phyloP scores from a whole-genome alignment of 1,139 yeast genomes.

The Cylindricascospora bacillispora region DNA sequence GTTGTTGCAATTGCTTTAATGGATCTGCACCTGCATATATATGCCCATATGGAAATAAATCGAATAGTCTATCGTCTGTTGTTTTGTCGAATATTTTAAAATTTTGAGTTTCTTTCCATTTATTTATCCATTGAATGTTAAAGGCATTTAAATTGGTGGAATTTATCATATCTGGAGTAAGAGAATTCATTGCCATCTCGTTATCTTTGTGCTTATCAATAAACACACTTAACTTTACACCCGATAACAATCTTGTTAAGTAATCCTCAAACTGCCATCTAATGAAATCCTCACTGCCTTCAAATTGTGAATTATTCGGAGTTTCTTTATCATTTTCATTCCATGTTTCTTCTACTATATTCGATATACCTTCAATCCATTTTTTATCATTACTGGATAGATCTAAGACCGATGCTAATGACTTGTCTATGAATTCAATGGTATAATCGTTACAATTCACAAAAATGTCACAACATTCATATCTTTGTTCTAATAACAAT shows the following conservation, averaged over 20 bases:
- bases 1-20: constrained; percentile 22
- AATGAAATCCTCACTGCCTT: constrained; percentile 83
- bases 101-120: constrained; percentile 59
- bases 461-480: constrained; percentile 40
- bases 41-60: constrained; percentile 74
- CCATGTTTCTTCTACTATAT: constrained; percentile 26
- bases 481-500: constrained; percentile 56
- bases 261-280: constrained; percentile 86
- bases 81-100: constrained; percentile 53
- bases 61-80: constrained; percentile 85
- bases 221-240: constrained; percentile 59
- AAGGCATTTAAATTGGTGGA: constrained; percentile 38
- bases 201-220: constrained; percentile 29
- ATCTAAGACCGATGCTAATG: constrained; percentile 32
- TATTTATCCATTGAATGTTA: constrained; percentile 41
- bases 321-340: constrained; percentile 32
- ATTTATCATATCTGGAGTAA: constrained; percentile 12
- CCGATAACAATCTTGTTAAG: constrained; percentile 58
- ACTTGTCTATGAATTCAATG: constrained; percentile 34
- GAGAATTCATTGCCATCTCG: constrained; percentile 20
- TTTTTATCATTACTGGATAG: constrained; percentile 58
- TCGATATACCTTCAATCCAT: constrained; percentile 38
- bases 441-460: constrained; percentile 40
- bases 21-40: constrained; percentile 27
- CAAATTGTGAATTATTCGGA: constrained; percentile 37